These are phyloP conservation scores for Fennellomyces sp. DNA, from an alignment of 371 early-diverging fungal genomes.

Conservation along the genomic window DNA sequence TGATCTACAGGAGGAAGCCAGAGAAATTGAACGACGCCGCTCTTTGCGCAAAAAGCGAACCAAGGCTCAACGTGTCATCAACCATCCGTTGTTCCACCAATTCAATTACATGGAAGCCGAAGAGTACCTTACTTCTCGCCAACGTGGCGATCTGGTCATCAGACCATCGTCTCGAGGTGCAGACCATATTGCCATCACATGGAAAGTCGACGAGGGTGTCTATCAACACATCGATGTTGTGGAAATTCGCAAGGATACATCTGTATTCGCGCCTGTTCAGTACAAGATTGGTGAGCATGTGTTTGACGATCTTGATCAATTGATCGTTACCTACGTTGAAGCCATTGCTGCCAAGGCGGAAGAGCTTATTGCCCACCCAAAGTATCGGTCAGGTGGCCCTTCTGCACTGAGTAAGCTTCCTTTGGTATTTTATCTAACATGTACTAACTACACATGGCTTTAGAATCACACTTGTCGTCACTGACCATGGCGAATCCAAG, in stretches of 20 bases:
- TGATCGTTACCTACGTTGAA: slow-evolving; percentile 89
- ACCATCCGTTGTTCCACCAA: slow-evolving; percentile 87
- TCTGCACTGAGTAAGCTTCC: slow-evolving; percentile 31
- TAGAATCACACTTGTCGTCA: slow-evolving; percentile 37
- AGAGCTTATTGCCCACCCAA: slow-evolving; percentile 64
- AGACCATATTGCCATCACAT: slow-evolving; percentile 89
- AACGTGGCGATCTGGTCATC: slow-evolving; percentile 86
- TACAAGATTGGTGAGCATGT: slow-evolving; percentile 63
- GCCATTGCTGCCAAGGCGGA: slow-evolving; percentile 74
- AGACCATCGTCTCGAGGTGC: slow-evolving; percentile 90
- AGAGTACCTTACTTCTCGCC: slow-evolving; percentile 65
- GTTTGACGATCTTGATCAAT: slow-evolving; percentile 90
- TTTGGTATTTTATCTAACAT: background rate
- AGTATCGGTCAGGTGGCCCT: slow-evolving; percentile 55
- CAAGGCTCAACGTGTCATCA: slow-evolving; percentile 61
- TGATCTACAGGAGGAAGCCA: slow-evolving; percentile 62
- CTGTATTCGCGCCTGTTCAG: slow-evolving; percentile 7
- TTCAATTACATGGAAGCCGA: slow-evolving; percentile 77
- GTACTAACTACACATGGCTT: background rate
- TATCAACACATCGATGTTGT: slow-evolving; percentile 93
- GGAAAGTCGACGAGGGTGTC: slow-evolving; percentile 86
- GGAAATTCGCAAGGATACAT: slow-evolving; percentile 67
- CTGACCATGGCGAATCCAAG: slow-evolving; percentile 53
- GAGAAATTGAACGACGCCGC: slow-evolving; percentile 59
- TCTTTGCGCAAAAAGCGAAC: slow-evolving; percentile 44